Evolutionary conservation across 345 rosid genomes (phyloP).

Genomic region (Sisymbrium altissimum): DNA sequence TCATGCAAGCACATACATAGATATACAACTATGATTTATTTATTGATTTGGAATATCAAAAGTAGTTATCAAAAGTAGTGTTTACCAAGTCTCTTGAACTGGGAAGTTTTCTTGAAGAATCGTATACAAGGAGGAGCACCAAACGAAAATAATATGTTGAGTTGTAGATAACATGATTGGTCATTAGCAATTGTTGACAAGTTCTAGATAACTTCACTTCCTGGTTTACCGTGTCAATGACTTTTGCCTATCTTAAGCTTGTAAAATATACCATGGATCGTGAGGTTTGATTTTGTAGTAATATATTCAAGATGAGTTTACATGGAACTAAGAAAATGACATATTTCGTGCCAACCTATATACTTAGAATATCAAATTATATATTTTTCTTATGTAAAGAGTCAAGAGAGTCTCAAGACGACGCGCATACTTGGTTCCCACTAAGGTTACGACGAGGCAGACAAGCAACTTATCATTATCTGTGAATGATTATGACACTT

Average conservation of each 20-base stretch:
- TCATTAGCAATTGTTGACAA: not conserved
- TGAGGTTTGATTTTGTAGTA: not conserved
- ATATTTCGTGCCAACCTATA: conserved; percentile 5
- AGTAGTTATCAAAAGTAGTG: conserved; percentile 16
- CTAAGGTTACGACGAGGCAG: conserved; percentile 28
- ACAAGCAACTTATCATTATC: conserved; percentile 10
- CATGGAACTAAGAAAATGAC: conserved; percentile 12
- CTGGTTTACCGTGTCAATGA: conserved; percentile 1
- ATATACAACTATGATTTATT: not conserved
- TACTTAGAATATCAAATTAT: not conserved
- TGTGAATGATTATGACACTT: conserved; percentile 15
- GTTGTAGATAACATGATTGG: not conserved
- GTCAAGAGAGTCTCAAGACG: not conserved
- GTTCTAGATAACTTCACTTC: not conserved
- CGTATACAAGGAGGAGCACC: not conserved
- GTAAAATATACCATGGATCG: not conserved
- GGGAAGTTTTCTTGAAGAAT: not conserved
- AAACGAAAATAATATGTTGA: not conserved
- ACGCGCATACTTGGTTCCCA: conserved; percentile 33
- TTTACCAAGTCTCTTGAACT: conserved; percentile 21
- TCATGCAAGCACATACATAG: conserved; percentile 32
- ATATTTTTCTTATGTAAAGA: not conserved
- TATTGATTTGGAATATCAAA: not conserved
- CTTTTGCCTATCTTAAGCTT: not conserved
- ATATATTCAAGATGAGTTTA: not conserved